Evolutionary conservation across 257 asterid genomes (phyloP), one percentile per base, ranked within the genome.

Genomic region (Echites panduratus): DNA sequence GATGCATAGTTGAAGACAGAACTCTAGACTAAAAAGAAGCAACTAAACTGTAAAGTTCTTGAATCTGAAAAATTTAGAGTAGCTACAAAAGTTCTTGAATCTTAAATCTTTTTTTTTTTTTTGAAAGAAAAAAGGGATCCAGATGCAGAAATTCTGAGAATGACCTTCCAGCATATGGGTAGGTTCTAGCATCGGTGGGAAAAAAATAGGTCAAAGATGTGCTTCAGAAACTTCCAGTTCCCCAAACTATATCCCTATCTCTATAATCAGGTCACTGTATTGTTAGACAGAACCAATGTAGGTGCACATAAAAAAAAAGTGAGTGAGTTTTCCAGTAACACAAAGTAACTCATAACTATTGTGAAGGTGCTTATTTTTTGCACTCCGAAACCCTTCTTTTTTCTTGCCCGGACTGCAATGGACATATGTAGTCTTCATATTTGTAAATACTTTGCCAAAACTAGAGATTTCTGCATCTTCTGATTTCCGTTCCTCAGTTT

Each of bases 1-100:
- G 79, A 76, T 88, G 85, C 86, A 77, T 74, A 64, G 93, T 89
- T 89, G 96, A 35, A 47, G 27, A 53, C 12, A 20, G 16, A 57
- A 56, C 6, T 11, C 32, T 22, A 56, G 44, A 24, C 58, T 29
- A 32, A 20, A 35, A 63, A 32, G 38, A 40, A 32, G 47, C 22
- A 8, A 10, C 67, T 62, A 62, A 14, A 9, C 40, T 54, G 2
- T 54, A 54, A n/a, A 13, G 14, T 12, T 48, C 14, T 3, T 48
- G 19, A 2, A 48, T 0, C 62, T 9, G 62, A 24, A 54, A 54
- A 65, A 40, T 40, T 3, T 40, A 66, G 13, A 41, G 5, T 9
- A 69, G 61, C 43, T 66, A 43, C 50, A 8, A 7, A 8, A 66
- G 38, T 1, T 32, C 3, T 1, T 1, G 3, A 32, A 32, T 32